Evolutionary conservation across 2,329 filamentous ascomycete species (phyloP).

Genomic region (Aspergillus aculeatus): DNA sequence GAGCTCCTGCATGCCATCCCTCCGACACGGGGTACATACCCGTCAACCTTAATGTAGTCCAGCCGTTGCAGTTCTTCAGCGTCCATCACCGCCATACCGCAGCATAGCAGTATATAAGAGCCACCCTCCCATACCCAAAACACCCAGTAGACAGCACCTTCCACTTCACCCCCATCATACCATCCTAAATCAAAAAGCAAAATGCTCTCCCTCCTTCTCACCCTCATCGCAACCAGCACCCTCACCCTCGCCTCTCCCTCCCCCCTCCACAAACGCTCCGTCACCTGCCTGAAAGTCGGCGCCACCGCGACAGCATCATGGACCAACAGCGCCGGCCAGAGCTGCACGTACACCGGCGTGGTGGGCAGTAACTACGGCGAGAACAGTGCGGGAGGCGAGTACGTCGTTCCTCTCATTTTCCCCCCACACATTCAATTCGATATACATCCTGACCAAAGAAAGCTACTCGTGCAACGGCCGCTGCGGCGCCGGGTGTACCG

Average conservation of each 20-base stretch:
- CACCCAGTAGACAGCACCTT: background rate
- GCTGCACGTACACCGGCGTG: constrained; percentile 12
- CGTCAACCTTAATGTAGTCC: too few species aligned
- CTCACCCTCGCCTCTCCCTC: background rate
- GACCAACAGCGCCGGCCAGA: constrained; percentile 17
- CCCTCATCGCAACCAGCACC: background rate
- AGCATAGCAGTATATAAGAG: background rate
- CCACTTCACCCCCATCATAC: background rate
- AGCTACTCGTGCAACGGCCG: constrained; percentile 22
- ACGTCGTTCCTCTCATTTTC: background rate
- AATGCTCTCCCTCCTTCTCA: background rate
- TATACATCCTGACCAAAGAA: background rate
- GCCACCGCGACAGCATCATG: constrained; percentile 16
- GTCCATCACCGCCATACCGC: too few species aligned
- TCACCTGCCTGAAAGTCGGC: constrained; percentile 18
- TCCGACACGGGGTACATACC: too few species aligned
- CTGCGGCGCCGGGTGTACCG: constrained; percentile 18
- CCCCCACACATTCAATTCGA: background rate
- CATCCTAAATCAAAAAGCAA: background rate
- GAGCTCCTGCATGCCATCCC: background rate
- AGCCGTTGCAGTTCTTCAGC: too few species aligned
- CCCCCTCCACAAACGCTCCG: constrained; percentile 10
- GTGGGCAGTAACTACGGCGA: constrained; percentile 19
- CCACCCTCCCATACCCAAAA: background rate
- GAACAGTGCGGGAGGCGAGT: constrained; percentile 17